Conservation (phyloP, 2,329 filamentous ascomycete genomes). For the Microascus cirrosus region DNA sequence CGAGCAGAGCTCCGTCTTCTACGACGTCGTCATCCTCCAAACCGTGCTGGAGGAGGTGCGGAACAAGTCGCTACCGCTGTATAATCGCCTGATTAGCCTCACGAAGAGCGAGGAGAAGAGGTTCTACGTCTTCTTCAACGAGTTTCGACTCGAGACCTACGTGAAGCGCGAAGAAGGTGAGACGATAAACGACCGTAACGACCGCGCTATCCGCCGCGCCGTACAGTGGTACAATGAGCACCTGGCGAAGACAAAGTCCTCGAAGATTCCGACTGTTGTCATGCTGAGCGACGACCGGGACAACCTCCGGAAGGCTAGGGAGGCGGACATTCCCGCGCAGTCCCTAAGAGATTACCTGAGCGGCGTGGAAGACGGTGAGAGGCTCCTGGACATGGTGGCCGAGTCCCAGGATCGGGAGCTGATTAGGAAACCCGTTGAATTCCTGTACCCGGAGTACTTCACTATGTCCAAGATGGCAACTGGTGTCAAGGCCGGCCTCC, state of each 20-base stretch:
- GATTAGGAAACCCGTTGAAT: conserved; percentile 48
- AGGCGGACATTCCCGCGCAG: conserved; percentile 59
- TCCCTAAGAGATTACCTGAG: conserved; percentile 70
- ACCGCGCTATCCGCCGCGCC: conserved; percentile 76
- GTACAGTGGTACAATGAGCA: conserved; percentile 88
- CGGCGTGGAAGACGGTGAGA: conserved; percentile 71
- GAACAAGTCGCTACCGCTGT: conserved; percentile 85
- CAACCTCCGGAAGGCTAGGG: conserved; percentile 71
- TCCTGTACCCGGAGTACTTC: conserved; percentile 83
- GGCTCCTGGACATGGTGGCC: conserved; percentile 86
- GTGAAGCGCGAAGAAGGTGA: conserved; percentile 65
- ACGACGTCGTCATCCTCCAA: conserved; percentile 93
- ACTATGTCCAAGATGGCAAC: conserved; percentile 90
- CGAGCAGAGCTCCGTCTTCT: conserved; percentile 82
- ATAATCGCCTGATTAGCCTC: conserved; percentile 81
- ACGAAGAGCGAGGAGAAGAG: conserved; percentile 95
- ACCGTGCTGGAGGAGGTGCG: conserved; percentile 93
- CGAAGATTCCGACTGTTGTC: conserved; percentile 62
- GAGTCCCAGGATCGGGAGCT: conserved; percentile 61
- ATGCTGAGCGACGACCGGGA: conserved; percentile 92
- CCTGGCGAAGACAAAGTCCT: conserved; percentile 52
- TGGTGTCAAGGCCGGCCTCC: conserved; percentile 72
- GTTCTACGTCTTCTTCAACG: conserved; percentile 98
- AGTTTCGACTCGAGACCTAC: conserved; percentile 89
- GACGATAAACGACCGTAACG: conserved; percentile 92